Base-by-base conservation (phyloP, 192 early-diverging fungal genomes). In the Coemansia erecta region DNA sequence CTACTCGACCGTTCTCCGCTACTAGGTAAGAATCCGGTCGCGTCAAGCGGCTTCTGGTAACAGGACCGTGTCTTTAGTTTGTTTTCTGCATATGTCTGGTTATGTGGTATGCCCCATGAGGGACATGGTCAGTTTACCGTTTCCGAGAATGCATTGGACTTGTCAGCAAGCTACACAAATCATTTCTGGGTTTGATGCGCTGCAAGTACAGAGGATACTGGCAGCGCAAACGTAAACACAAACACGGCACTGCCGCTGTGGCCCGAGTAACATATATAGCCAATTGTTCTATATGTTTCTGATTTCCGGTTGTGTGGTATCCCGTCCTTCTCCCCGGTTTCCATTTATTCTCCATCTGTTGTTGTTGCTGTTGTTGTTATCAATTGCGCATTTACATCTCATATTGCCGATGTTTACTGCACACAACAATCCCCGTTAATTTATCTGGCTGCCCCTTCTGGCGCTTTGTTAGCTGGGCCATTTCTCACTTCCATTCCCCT, bases 321-420 rank as follows among this genome's bases (percentile, higher is more conserved):
- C n/a, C n/a, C 9, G 43, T 45, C 43, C 43, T 45, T 45, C 43
- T 45, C 19, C 19, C 43, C 19, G n/a, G 19, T 45, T 45, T 45
- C 43, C 43, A 45, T 45, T 45, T 45, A 21, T 45, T 45, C 19
- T 45, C 19, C 19, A 18, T 45, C n/a, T 45, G 43, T 21, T 45
- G 2, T 8, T 43, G 42, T 43, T 40, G 39, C n/a, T n/a, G n/a
- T n/a, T n/a, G n/a, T 21, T 45, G 1, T 18, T 45, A 14, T 45
- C 43, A 45, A 45, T 37, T 37, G 35, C 35, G 35, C 35, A 37
- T 37, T 7, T 37, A 37, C 8, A 37, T 11, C 35, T 37, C 35
- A 37, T 37, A 37, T 37, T 37, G 6, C 35, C 35, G 10, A 11
- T 11, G 35, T 37, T 17, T 45, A 45, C 43, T 45, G 43, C 43